Evolutionary conservation across 2,329 filamentous ascomycete genomes (phyloP).

Genomic region (Coniella vitis): DNA sequence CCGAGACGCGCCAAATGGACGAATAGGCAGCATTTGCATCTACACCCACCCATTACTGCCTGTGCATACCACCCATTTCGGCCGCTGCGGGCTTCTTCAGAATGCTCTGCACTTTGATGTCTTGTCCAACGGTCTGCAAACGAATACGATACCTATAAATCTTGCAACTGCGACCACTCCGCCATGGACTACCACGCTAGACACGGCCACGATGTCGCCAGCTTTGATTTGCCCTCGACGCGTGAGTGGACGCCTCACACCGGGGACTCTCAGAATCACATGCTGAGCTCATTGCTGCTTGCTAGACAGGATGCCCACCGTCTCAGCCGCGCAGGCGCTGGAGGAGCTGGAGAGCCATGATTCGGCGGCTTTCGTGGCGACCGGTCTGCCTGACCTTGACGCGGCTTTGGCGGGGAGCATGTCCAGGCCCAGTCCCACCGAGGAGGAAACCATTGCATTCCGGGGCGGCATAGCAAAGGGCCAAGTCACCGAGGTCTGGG

Average conservation of each 20-base stretch:
- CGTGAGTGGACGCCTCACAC: constrained; percentile 34
- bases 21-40: too few relatives aligned
- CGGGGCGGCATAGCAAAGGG: constrained; percentile 62
- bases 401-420: constrained; percentile 31
- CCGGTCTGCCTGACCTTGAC: constrained; percentile 49
- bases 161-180: not conserved
- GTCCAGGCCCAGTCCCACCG: constrained; percentile 12
- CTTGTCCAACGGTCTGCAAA: too few relatives aligned
- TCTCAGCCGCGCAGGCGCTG: constrained; percentile 68
- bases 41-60: too few relatives aligned
- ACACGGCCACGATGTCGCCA: constrained; percentile 54
- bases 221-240: constrained; percentile 48
- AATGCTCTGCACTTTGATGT: too few relatives aligned
- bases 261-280: not conserved
- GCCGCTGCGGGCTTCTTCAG: too few relatives aligned
- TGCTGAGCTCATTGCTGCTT: not conserved
- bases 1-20: too few relatives aligned
- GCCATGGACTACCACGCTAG: constrained; percentile 53
- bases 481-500: constrained; percentile 81
- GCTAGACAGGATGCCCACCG: constrained; percentile 67
- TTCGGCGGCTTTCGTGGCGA: constrained; percentile 46
- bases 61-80: too few relatives aligned
- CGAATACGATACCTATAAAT: too few relatives aligned
- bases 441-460: constrained; percentile 8
- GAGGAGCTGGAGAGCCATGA: constrained; percentile 48